Conservation (phyloP, 139 green algal genomes). For the Tetradesmus lagerheimii region DNA sequence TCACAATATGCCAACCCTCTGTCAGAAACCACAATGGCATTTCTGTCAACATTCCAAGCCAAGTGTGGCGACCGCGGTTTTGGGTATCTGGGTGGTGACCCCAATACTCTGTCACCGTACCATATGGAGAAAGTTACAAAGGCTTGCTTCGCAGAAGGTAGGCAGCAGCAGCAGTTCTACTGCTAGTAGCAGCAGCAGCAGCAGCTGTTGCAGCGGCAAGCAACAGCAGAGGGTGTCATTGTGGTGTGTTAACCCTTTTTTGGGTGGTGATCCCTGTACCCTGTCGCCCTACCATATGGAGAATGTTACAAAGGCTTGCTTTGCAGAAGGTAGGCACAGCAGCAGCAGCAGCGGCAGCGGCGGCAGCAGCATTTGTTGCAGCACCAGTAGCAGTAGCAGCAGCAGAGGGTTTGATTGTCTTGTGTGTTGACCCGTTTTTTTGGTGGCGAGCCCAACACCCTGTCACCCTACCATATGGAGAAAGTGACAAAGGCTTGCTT, state of each 20-base stretch:
- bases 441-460: not conserved
- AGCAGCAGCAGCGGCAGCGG: not conserved
- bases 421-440: not conserved
- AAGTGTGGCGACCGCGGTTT: not conserved
- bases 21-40: not conserved
- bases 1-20: not conserved
- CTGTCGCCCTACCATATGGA: not conserved
- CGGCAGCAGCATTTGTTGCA: not conserved
- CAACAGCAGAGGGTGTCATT: too few species aligned
- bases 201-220: not conserved
- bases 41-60: not conserved
- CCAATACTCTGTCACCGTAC: not conserved
- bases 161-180: not conserved
- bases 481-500: not conserved
- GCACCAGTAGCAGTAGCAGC: not conserved
- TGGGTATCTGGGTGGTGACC: not conserved
- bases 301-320: not conserved
- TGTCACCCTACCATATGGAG: not conserved
- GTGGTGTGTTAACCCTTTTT: not conserved
- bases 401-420: not conserved
- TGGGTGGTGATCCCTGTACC: not conserved
- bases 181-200: not conserved
- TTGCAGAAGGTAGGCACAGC: not conserved
- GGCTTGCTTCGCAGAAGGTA: slow-evolving; percentile 12
- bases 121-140: not conserved